Base-by-base conservation (phyloP, 208 protist genomes). In the Leishmania braziliensis region DNA sequence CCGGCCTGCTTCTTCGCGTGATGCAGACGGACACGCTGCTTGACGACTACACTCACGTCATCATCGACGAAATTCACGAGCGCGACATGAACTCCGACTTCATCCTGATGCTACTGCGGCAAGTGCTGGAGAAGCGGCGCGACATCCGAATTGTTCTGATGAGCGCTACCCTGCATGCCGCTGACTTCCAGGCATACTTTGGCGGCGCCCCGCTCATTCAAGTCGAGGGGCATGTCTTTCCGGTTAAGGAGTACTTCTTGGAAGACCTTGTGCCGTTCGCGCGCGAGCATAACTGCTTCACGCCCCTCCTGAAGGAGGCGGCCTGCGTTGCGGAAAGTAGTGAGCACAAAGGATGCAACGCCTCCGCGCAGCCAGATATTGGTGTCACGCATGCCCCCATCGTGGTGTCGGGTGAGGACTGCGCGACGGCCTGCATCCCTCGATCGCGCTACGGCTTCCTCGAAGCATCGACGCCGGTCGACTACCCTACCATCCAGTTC, bases 41-140 rank as follows among this genome's bases (percentile, higher is more conserved):
- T 53, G 74, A 77, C 23, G 95, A 98, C 73, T 99, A 99, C 88
- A 95, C 91, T 60, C 91, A 99, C 71, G 89, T 99, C 79, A 99
- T 99, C 79, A 95, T 99, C 46, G 99, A 99, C 92, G 99, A 99
- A 90, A 99, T 99, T 8, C 99, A 99, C 88, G 99, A 99, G 88
- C 90, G 99, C 26, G 99, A 99, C 66, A 97, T 99, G 58, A 90
- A 99, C 87, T 99, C 99, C 0, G 99, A 99, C 87, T 99, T 99
- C 70, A 86, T 99, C 0, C 98, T 99, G 75, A 97, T 99, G n/a
- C 84, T 99, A n/a, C 84, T 99, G 63, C 97, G 99, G 86, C 90
- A 95, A 26, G 74, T 98, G 39, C 46, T 95, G 6, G 23, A 43
- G 29, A 81, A 85, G 51, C 86, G 98, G 20, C 91, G 86, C 9